Evolutionary conservation across 2,329 filamentous ascomycete genomes (phyloP), one percentile per base, ranked within the genome.

Genomic region (Alternaria sp.): DNA sequence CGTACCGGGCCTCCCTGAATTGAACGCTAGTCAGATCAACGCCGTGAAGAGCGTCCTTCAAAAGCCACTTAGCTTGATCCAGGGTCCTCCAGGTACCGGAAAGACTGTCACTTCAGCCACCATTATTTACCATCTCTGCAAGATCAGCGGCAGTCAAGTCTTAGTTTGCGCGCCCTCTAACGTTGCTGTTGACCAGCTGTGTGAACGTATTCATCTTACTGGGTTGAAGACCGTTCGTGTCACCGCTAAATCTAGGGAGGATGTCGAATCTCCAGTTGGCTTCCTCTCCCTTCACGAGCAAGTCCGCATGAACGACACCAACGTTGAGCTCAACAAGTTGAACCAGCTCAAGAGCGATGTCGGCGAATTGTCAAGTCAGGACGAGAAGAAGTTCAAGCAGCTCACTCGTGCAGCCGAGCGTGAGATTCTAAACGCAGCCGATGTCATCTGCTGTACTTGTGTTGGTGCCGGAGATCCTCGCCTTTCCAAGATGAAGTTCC

Each of bases 21-120:
- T 99, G 60, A 99, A 99, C 80, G 88, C 89, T 71, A 97, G 94
- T 81, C 95, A 99, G 79, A 94, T 97, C 75, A 94, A 92, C 68
- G 95, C 95, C 22, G 96, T 99, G 71, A 97, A 96, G 81, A 94
- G 92, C 64, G 95, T 98, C 26, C 82, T 99, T 38, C 93, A 96
- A 73, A 95, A 94, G 70, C 95, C 95, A 18, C 85, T 99, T 48
- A 97, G 93, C 78, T 85, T 99, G 73, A 99, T 99, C 61, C 95
- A 99, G 79, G 95, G 95, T 0, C 95, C 95, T 61, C 95, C 95
- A 0, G 95, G 95, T 75, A 99, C 95, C 5, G 95, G 95, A 75
- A 99, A 99, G 85, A 99, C 95, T 0, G 95, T 99, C 59, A 99
- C 95, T 16, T 99, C 95, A 36, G 95, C 95, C 34, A 99, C 95